Base-by-base conservation (phyloP, 805 yeast genomes). In the Hanseniaspora meyeri region DNA sequence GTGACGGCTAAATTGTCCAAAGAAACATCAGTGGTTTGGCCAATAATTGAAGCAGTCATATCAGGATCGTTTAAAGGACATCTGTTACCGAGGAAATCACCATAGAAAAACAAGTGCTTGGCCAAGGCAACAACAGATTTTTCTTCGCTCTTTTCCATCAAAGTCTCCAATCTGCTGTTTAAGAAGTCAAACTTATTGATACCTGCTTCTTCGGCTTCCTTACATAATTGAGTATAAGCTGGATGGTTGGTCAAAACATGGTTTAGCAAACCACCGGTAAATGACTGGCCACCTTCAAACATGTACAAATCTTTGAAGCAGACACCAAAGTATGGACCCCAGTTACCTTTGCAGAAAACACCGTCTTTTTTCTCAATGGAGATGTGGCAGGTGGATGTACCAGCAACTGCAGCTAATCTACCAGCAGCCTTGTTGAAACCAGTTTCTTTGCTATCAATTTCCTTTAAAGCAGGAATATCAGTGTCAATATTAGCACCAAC, bases 241-340 rank as follows among this genome's bases (percentile, higher is more conserved):
- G 97, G 96, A 66, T 93, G 97, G 10, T 87, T 83, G 12, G 87
- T 76, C 59, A 93, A 70, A 16, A 91, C 91, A 68, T 87, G 95
- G 1, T 93, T 91, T 60, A 93, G 76, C 42, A 93, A 77, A 34
- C 95, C 96, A 62, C 98, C 98, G 1, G 98, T 93, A 67, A 96
- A 86, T 16, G 95, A 84, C 70, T 93, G 98, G n/a, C 98, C 98
- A 66, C 98, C 98, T 71, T 93, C 98, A 14, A 97, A 96, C 61
- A 90, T 76, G 97, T 97, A 93, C 65, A 75, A 83, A 6, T 82
- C 88, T 32, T 85, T 84, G n/a, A 95, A 85, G 74, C 91, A 77
- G 5, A 87, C 95, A 69, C 90, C 96, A 64, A 89, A 78, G 71
- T 93, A 93, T 2, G 98, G 98, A 14, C 98, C 98, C 98, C 98